Conservation (phyloP, 495 filamentous ascomycete species). For the Antarctomyces pellizariae region DNA sequence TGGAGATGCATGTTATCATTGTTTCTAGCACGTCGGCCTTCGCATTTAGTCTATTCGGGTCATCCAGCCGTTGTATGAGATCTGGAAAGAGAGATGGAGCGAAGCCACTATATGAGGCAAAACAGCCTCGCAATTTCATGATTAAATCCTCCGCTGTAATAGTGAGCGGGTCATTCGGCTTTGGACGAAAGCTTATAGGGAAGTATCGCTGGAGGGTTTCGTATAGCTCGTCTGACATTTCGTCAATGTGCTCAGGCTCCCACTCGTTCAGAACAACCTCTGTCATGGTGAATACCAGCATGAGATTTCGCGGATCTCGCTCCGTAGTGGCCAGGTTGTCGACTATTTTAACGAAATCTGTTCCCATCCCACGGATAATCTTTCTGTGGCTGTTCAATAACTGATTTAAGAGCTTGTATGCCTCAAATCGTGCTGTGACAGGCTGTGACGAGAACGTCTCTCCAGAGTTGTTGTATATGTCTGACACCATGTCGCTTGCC, state of each 20-base stretch:
- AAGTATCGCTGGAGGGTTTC: constrained; percentile 24
- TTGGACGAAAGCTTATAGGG: constrained; percentile 24
- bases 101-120: constrained; percentile 19
- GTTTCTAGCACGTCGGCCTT: constrained; percentile 26
- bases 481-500: constrained; percentile 17
- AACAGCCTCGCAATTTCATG: constrained; percentile 20
- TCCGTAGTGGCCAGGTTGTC: constrained; percentile 12
- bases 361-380: constrained; percentile 4
- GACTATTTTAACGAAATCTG: constrained; percentile 4
- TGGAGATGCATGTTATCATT: constrained; percentile 20
- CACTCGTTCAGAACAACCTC: constrained; percentile 16
- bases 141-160: constrained; percentile 27
- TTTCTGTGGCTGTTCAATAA: constrained; percentile 12
- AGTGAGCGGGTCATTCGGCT: constrained; percentile 11
- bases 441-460: constrained; percentile 24
- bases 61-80: constrained; percentile 23
- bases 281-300: constrained; percentile 23
- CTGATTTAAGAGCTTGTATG: constrained; percentile 21
- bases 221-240: constrained; percentile 5
- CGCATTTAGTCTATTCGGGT: constrained; percentile 4
- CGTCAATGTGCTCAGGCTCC: constrained; percentile 1
- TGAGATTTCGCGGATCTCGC: constrained; percentile 23
- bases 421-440: constrained; percentile 19
- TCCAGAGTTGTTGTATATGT: constrained; percentile 17
- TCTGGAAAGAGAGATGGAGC: constrained; percentile 19